Conservation (phyloP, 148 eudicot genomes). For the Bassia scoparia region DNA sequence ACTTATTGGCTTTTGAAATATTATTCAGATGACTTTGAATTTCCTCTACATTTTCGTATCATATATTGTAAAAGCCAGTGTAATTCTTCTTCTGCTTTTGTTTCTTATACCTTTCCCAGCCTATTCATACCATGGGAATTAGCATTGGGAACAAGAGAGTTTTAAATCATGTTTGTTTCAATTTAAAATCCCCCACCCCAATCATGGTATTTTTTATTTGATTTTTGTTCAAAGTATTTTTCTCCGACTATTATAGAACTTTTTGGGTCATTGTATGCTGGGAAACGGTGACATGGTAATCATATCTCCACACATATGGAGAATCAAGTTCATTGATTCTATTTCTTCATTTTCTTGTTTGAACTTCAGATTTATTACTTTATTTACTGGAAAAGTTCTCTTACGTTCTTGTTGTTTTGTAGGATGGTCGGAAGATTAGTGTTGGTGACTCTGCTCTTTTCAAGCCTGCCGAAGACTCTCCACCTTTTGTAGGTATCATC, state of each 20-base stretch:
- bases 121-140: background rate
- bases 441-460: constrained; percentile 88
- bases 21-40: background rate
- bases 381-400: background rate
- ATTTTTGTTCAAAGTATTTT: too few relatives aligned
- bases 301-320: too few relatives aligned
- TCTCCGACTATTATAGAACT: too few relatives aligned
- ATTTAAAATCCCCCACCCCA: background rate
- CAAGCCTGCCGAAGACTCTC: constrained; percentile 61
- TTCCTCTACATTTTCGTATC: background rate
- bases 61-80: background rate
- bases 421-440: constrained; percentile 73
- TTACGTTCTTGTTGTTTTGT: background rate
- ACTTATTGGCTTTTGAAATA: background rate
- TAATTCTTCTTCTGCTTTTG: background rate
- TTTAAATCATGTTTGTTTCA: too few relatives aligned
- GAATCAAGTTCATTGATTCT: too few relatives aligned
- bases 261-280: too few relatives aligned
- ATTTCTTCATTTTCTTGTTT: too few relatives aligned
- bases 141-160: too few relatives aligned
- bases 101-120: background rate
- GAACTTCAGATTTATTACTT: background rate
- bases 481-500: constrained; percentile 70
- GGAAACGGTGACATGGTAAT: too few relatives aligned
- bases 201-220: too few relatives aligned